Evolutionary conservation across 495 filamentous ascomycete genomes (phyloP).

Genomic region (Penicillium nucicola): DNA sequence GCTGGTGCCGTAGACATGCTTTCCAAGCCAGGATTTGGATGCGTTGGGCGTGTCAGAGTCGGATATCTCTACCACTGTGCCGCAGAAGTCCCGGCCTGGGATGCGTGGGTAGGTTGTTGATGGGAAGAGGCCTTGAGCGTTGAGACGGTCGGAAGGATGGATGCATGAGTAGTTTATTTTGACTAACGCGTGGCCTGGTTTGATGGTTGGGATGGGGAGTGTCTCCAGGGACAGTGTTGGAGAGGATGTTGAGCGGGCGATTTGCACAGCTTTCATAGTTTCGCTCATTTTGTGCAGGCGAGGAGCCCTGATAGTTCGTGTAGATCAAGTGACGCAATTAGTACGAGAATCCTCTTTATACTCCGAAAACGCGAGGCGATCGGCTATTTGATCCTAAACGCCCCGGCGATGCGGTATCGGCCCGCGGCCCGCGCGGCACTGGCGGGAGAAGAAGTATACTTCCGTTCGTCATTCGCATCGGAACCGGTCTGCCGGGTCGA

Average conservation of each 20-base stretch:
- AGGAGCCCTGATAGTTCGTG: too few relatives aligned
- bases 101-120: slow-evolving; percentile 37
- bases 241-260: neutral
- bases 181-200: slow-evolving; percentile 15
- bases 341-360: too few relatives aligned
- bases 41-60: neutral
- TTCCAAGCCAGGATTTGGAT: slow-evolving; percentile 16
- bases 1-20: slow-evolving; percentile 18
- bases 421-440: neutral
- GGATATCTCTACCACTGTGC: slow-evolving; percentile 10
- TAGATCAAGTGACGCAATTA: too few relatives aligned
- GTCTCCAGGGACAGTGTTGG: neutral
- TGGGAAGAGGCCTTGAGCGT: slow-evolving; percentile 34
- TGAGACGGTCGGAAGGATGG: slow-evolving; percentile 41
- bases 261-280: slow-evolving; percentile 16
- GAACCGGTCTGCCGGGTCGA: neutral
- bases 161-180: slow-evolving; percentile 21
- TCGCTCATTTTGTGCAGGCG: neutral
- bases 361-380: neutral
- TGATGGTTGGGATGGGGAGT: slow-evolving; percentile 8
- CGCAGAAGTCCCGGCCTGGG: slow-evolving; percentile 36
- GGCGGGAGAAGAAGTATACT: neutral
- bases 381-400: neutral
- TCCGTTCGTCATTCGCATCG: neutral
- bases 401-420: neutral